Conservation (phyloP, 106 monocot genomes). For the Dendrobium officinale region DNA sequence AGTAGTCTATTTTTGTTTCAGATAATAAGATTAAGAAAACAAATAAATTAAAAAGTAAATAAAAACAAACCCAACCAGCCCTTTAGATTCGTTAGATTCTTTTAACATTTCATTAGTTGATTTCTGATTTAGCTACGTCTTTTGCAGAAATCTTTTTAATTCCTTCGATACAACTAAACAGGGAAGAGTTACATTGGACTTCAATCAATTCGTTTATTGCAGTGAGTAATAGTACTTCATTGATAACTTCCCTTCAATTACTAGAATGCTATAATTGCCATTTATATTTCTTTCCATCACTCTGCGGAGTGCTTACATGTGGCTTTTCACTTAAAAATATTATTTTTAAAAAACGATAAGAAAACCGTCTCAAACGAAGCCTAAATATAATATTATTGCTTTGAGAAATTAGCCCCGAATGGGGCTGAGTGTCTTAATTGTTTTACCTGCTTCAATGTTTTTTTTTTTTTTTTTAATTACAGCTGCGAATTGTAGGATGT, state of each 20-base stretch:
- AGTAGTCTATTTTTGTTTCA: too few species aligned
- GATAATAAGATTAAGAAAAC: too few species aligned
- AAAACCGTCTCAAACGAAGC: background rate
- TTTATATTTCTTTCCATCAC: background rate
- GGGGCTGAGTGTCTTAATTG: too few species aligned
- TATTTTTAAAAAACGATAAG: background rate
- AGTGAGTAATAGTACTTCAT: slow-evolving; percentile 28
- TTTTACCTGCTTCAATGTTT: too few species aligned
- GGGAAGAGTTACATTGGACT: slow-evolving; percentile 60
- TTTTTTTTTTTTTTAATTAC: background rate
- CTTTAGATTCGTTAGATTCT: too few species aligned
- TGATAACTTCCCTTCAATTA: background rate
- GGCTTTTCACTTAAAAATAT: background rate
- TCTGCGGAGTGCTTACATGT: background rate
- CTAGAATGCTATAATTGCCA: background rate
- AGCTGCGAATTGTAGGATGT: slow-evolving; percentile 4
- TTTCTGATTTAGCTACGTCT: background rate
- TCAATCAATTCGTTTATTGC: slow-evolving; percentile 78
- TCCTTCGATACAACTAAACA: slow-evolving; percentile 54
- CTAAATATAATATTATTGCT: too few species aligned
- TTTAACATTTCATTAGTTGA: background rate
- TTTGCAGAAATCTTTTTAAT: slow-evolving; percentile 65
- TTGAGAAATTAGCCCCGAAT: background rate
- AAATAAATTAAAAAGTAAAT: too few species aligned
- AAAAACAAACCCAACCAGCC: too few species aligned